These are phyloP conservation scores for Hemisphaericaspora lyxosophila DNA, from an alignment of 1,139 yeast species.

Conservation along the genomic window DNA sequence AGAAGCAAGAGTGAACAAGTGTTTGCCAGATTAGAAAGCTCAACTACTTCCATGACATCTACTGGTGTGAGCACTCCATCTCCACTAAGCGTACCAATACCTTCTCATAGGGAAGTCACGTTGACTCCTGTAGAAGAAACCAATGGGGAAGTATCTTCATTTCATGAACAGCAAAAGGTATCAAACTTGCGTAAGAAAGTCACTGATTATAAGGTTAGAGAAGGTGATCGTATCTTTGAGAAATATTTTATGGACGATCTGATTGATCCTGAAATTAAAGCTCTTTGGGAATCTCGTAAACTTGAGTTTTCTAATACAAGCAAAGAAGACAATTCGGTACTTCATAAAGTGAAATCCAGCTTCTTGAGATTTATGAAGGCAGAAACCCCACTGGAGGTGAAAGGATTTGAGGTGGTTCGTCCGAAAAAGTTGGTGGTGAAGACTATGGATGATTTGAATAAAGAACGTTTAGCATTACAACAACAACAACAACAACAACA, in stretches of 20 bases:
- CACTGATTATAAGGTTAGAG: slow-evolving; percentile 49
- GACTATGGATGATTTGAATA: slow-evolving; percentile 14
- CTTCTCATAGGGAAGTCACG: not conserved
- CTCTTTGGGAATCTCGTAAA: slow-evolving; percentile 50
- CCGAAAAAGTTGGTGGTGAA: slow-evolving; percentile 41
- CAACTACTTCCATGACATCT: not conserved
- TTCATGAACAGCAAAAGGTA: slow-evolving; percentile 21
- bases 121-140: slow-evolving; percentile 3
- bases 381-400: slow-evolving; percentile 12
- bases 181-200: slow-evolving; percentile 24
- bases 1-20: slow-evolving; percentile 14
- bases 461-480: not conserved
- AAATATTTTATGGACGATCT: slow-evolving; percentile 39
- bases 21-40: slow-evolving; percentile 6
- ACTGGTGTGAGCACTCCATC: not conserved
- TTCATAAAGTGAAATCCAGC: not conserved
- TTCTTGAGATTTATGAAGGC: not conserved
- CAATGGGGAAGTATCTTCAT: slow-evolving; percentile 15
- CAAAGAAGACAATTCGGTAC: not conserved
- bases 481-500: slow-evolving; percentile 1
- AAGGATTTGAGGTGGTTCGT: slow-evolving; percentile 44
- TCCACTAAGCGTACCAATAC: not conserved
- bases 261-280: slow-evolving; percentile 52
- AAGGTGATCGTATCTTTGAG: slow-evolving; percentile 46
- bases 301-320: slow-evolving; percentile 4